Conservation (phyloP, 768 basidiomycete genomes). For the Boletellus ananas region DNA sequence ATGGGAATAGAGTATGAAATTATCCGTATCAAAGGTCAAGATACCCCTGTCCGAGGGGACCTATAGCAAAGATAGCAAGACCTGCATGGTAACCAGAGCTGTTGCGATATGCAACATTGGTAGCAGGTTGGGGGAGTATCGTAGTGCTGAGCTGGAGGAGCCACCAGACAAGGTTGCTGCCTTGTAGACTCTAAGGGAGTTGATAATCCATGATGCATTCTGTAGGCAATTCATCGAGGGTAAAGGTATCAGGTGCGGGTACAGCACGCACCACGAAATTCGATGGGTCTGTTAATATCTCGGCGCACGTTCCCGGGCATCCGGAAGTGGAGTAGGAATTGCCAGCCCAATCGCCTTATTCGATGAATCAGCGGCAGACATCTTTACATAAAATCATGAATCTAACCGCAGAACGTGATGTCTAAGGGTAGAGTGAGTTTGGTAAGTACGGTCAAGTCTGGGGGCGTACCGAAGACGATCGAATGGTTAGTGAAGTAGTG, state of each 20-base stretch:
- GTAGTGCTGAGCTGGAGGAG: conserved; percentile 22
- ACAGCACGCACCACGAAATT: conserved; percentile 62
- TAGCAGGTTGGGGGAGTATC: conserved; percentile 1
- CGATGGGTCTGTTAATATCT: conserved; percentile 57
- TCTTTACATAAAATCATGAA: neutral
- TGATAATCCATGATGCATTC: conserved; percentile 83
- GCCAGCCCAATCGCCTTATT: conserved; percentile 77
- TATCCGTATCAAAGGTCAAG: conserved; percentile 5
- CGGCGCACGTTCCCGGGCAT: conserved; percentile 72
- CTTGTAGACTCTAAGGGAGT: conserved; percentile 70
- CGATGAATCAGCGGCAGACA: conserved; percentile 6
- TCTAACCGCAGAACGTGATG: conserved; percentile 76
- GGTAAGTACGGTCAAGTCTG: neutral
- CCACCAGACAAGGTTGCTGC: conserved; percentile 46
- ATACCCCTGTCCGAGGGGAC: conserved; percentile 1
- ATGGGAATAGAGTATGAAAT: neutral
- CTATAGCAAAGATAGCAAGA: conserved; percentile 17
- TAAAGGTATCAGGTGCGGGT: neutral
- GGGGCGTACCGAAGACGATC: conserved; percentile 64
- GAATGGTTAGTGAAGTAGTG: conserved; percentile 65
- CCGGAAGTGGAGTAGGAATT: conserved; percentile 71
- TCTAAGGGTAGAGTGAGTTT: conserved; percentile 40
- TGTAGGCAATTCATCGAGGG: conserved; percentile 25
- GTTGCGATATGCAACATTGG: conserved; percentile 11
- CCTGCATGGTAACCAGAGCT: conserved; percentile 8